phyloP scores from a whole-genome alignment of 176 grass and related monocot species.

The Phoenix dactylifera region DNA sequence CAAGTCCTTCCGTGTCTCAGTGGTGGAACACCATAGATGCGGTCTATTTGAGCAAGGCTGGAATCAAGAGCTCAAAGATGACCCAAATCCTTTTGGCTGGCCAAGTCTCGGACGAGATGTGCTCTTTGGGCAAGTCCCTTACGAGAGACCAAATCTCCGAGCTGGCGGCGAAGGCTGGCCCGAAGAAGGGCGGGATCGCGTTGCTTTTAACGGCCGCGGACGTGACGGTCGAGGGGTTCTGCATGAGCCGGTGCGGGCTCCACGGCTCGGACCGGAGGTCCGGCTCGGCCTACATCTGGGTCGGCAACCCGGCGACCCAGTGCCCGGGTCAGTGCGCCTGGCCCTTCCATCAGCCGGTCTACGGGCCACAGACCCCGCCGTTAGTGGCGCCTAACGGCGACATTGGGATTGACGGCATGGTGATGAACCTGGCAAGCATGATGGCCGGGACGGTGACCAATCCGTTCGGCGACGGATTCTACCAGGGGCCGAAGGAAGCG shows the following conservation, averaged over 20 bases:
- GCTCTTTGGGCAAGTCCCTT: conserved; percentile 57
- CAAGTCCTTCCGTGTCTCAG: conserved; percentile 37
- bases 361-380: conserved; percentile 42
- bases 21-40: conserved; percentile 75
- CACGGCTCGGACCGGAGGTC: neutral
- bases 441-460: conserved; percentile 51
- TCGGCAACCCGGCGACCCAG: conserved; percentile 21
- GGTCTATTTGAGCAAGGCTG: conserved; percentile 49
- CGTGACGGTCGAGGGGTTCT: conserved; percentile 57
- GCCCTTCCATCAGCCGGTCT: conserved; percentile 48
- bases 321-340: conserved; percentile 57
- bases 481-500: conserved; percentile 36
- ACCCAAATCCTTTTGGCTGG: conserved; percentile 28
- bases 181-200: conserved; percentile 26
- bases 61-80: neutral
- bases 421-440: conserved; percentile 41
- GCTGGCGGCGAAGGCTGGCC: conserved; percentile 20
- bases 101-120: conserved; percentile 32
- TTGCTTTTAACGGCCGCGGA: conserved; percentile 54
- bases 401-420: conserved; percentile 45
- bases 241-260: conserved; percentile 38
- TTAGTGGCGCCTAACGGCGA: conserved; percentile 48
- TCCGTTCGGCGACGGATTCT: conserved; percentile 38
- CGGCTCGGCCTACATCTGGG: conserved; percentile 27
- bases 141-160: conserved; percentile 37